These are phyloP conservation scores for Hyaloscypha finlandica DNA, from an alignment of 495 filamentous ascomycete species.

Conservation along the genomic window DNA sequence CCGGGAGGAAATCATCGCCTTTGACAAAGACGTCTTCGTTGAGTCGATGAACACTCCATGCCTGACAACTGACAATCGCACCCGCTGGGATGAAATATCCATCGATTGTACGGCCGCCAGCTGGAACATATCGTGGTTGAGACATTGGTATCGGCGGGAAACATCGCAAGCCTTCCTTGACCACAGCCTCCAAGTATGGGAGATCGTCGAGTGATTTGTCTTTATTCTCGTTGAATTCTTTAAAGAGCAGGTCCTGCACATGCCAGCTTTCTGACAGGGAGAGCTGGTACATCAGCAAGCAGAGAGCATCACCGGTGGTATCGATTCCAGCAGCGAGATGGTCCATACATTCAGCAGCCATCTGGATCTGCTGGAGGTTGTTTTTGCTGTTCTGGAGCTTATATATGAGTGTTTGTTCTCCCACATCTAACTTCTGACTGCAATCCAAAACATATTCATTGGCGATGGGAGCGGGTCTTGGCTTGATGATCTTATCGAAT, in stretches of 20 bases:
- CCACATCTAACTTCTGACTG: conserved; percentile 27
- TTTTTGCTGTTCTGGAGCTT: conserved; percentile 38
- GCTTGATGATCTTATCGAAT: conserved; percentile 22
- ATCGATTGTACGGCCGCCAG: conserved; percentile 50
- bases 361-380: conserved; percentile 33
- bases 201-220: conserved; percentile 49
- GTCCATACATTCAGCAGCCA: conserved; percentile 50
- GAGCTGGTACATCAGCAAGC: conserved; percentile 68
- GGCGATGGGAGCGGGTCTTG: conserved; percentile 21
- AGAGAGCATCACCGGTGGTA: conserved; percentile 65
- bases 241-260: conserved; percentile 48
- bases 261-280: conserved; percentile 43
- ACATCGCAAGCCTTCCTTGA: conserved; percentile 59
- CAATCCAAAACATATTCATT: conserved; percentile 23
- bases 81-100: conserved; percentile 48
- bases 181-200: conserved; percentile 60
- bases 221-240: conserved; percentile 46
- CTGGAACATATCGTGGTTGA: conserved; percentile 61
- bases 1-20: conserved; percentile 57
- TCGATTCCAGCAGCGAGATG: conserved; percentile 63
- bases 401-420: conserved; percentile 37
- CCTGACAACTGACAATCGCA: conserved; percentile 55
- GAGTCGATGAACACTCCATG: conserved; percentile 53
- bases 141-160: conserved; percentile 69
- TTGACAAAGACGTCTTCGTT: conserved; percentile 54